Conservation (phyloP, 305 asterid genomes). For the Euphrasia arctica region DNA sequence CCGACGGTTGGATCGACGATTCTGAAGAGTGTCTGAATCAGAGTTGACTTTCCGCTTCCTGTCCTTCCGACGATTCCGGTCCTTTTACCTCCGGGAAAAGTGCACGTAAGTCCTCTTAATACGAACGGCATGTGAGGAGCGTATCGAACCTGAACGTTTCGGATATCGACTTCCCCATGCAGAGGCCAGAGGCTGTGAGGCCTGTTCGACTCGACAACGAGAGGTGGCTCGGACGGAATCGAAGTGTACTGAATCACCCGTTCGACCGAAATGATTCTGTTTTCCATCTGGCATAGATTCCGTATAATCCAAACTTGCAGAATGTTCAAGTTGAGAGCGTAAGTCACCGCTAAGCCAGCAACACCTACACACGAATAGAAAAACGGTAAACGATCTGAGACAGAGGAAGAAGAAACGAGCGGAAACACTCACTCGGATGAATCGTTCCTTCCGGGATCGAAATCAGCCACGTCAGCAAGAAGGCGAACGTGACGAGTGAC, state of each 20-base stretch:
- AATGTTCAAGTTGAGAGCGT: conserved; percentile 71
- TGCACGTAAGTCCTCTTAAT: conserved; percentile 72
- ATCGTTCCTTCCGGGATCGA: conserved; percentile 72
- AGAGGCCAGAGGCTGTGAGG: conserved; percentile 63
- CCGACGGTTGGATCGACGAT: conserved; percentile 79
- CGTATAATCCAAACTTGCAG: conserved; percentile 62
- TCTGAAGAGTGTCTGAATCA: conserved; percentile 82
- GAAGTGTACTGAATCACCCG: conserved; percentile 74
- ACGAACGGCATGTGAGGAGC: conserved; percentile 89
- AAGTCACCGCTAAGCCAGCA: conserved; percentile 90
- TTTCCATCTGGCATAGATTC: conserved; percentile 67
- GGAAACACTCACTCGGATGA: conserved; percentile 57
- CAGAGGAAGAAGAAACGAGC: not conserved
- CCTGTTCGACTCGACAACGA: conserved; percentile 52
- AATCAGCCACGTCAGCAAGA: conserved; percentile 59
- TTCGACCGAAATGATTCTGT: conserved; percentile 81
- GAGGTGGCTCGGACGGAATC: conserved; percentile 71
- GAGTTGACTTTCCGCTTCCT: conserved; percentile 91
- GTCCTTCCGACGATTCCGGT: conserved; percentile 92
- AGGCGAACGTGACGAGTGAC: conserved; percentile 63
- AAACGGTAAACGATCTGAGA: not conserved
- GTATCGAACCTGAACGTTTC: conserved; percentile 78
- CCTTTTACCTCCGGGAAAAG: conserved; percentile 66
- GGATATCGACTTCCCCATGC: conserved; percentile 61
- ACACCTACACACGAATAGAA: conserved; percentile 43